A percentile compares a stretch with the other conserved stretches of the same genome.
phyloP scores from a whole-genome alignment of 768 basidiomycete genomes.

The Podaxis carcinomalis region DNA sequence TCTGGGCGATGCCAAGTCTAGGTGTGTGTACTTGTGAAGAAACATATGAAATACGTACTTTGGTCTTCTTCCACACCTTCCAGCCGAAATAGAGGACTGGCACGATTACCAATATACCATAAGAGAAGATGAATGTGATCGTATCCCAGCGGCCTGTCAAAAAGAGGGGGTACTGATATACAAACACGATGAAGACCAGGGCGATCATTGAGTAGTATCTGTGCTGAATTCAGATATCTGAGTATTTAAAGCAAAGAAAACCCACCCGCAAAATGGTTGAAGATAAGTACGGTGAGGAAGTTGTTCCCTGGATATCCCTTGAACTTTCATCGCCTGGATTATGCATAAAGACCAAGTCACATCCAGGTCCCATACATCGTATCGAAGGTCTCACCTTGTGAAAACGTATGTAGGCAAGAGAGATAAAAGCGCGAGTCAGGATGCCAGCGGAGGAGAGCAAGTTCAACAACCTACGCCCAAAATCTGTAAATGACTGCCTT shows the following conservation, averaged over 20 bases:
- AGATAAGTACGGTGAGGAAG: conserved; percentile 41
- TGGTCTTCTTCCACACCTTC: conserved; percentile 37
- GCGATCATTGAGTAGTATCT: conserved; percentile 43
- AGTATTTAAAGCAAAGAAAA: background rate
- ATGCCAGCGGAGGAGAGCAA: conserved; percentile 44
- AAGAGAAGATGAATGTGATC: conserved; percentile 46
- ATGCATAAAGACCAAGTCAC: background rate
- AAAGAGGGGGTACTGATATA: conserved; percentile 47
- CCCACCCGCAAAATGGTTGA: conserved; percentile 48
- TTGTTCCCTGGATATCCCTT: conserved; percentile 38
- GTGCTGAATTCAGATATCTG: background rate
- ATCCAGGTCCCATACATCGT: background rate
- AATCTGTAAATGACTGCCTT: background rate
- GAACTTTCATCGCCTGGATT: conserved; percentile 36
- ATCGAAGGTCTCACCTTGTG: conserved; percentile 28
- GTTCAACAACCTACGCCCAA: conserved; percentile 38
- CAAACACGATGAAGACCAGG: conserved; percentile 41
- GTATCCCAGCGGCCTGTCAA: conserved; percentile 45
- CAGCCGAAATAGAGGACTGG: conserved; percentile 41
- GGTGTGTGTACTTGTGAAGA: background rate
- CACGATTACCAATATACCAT: conserved; percentile 38
- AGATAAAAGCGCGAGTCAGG: conserved; percentile 42
- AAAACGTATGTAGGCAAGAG: conserved; percentile 45
- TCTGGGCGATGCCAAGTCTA: background rate
- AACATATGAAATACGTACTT: conserved; percentile 23